Evolutionary conservation across 306 rosid species (phyloP), one percentile per base, ranked within the genome.

Genomic region (Dryas alaskensis): DNA sequence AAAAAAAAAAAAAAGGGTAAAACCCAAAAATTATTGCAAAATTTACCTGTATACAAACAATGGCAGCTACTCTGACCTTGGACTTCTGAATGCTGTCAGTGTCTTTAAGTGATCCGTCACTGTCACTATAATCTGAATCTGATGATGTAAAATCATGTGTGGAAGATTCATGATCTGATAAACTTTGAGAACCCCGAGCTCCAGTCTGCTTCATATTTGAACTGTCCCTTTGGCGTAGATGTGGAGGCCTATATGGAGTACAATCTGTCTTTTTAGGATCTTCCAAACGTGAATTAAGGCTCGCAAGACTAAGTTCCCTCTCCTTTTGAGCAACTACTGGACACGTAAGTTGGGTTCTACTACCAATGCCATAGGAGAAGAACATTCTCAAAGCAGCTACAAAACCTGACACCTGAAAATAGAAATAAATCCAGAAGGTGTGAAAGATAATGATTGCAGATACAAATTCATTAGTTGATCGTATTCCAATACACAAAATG

Each of bases 91-190:
- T 78, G 72, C 79, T 81, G 60, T 78, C 80, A 76, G 55, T 72
- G 61, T 87, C 97, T 72, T 72, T 86, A 67, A 78, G 84, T 52
- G 88, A 81, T 54, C 87, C 92, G 72, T 94, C 99, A 70, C 89
- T 89, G 81, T 94, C 99, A 82, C 96, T 90, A 60, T 84, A 84
- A 74, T 94, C 99, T 8, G 99, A 94, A 83, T 94, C 99, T 73
- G 97, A 92, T 65, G 95, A 94, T 77, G 89, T 55, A 75, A 63
- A 74, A 83, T 86, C 87, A 78, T 65, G 73, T 9, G 60, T 51
- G 73, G 85, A 85, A 86, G 89, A 86, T 75, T 89, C 97, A 8
- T 57, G 79, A 75, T 86, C 89, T 50, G 83, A 83, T 40, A 64
- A 71, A 75, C 78, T 67, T 50, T 77, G 86, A 77, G 79, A 76